Conservation (phyloP, 306 rosid genomes). For the Vigna hirtella region DNA sequence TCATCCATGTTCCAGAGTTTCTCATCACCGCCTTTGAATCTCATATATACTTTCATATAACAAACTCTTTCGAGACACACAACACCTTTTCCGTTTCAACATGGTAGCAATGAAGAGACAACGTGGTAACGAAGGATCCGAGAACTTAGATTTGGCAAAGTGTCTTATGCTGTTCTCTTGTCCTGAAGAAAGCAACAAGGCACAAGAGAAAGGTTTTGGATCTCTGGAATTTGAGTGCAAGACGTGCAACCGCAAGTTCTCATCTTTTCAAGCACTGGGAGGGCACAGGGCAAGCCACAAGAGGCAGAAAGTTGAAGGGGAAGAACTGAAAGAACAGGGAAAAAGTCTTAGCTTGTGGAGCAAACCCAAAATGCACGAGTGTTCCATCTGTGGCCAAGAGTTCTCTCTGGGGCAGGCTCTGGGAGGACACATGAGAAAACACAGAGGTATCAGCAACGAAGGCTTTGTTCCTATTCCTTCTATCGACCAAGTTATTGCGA, state of each 20-base stretch:
- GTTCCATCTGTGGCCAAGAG: constrained; percentile 69
- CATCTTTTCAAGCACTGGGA: constrained; percentile 89
- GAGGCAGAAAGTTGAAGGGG: constrained; percentile 37
- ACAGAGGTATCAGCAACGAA: constrained; percentile 47
- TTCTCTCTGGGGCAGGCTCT: constrained; percentile 84
- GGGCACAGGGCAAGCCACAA: constrained; percentile 96
- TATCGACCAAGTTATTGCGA: constrained; percentile 29
- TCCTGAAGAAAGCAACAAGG: constrained; percentile 37
- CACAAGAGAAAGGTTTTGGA: constrained; percentile 35
- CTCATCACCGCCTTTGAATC: constrained; percentile 21
- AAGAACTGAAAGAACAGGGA: constrained; percentile 22
- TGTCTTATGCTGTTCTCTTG: constrained; percentile 54
- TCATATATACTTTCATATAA: background rate
- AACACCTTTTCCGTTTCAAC: background rate
- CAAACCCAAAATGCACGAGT: constrained; percentile 61
- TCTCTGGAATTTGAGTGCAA: constrained; percentile 66
- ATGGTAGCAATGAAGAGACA: constrained; percentile 25
- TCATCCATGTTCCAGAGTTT: background rate
- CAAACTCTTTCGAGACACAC: background rate
- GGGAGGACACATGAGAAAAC: constrained; percentile 93
- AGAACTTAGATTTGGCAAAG: constrained; percentile 47
- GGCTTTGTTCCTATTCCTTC: constrained; percentile 39
- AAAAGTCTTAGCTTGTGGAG: constrained; percentile 35
- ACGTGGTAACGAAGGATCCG: constrained; percentile 55
- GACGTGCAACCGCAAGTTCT: constrained; percentile 75